Conservation (phyloP, 2,329 filamentous ascomycete species). For the Eutypa lata region DNA sequence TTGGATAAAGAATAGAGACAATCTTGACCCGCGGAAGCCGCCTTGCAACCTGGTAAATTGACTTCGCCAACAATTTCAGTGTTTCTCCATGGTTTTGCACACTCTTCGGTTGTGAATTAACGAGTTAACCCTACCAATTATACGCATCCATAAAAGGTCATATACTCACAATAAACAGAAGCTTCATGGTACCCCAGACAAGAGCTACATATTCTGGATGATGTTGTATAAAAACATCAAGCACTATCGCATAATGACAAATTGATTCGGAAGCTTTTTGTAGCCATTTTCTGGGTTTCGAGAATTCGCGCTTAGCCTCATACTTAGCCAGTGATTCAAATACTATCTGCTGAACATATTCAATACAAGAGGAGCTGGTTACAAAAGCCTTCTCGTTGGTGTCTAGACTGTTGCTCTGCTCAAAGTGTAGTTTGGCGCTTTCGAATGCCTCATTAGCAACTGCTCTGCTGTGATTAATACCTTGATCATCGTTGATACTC, state of each 20-base stretch:
- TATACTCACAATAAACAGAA: conserved; percentile 17
- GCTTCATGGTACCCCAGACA: conserved; percentile 27
- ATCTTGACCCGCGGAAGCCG: no score
- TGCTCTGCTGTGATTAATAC: no score
- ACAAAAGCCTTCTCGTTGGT: not conserved
- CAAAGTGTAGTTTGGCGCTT: not conserved
- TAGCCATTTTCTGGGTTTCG: not conserved
- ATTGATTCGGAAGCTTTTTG: not conserved
- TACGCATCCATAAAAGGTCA: not conserved
- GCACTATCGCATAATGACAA: conserved; percentile 1
- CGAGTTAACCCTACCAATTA: not conserved
- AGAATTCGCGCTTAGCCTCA: not conserved
- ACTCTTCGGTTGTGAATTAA: not conserved
- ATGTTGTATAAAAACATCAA: conserved; percentile 15
- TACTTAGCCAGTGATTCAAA: not conserved
- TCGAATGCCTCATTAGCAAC: not conserved
- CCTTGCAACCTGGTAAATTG: not conserved
- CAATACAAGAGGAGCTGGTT: not conserved
- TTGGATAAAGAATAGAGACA: no score
- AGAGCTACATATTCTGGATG: conserved; percentile 28
- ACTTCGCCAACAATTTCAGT: not conserved
- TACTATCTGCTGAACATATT: not conserved
- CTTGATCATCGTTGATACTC: no score
- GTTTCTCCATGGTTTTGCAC: not conserved
- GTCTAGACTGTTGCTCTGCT: not conserved